Evolutionary conservation across 2,329 filamentous ascomycete species (phyloP), one percentile per base, ranked within the genome.

Genomic region (Grosmannia penicillata): DNA sequence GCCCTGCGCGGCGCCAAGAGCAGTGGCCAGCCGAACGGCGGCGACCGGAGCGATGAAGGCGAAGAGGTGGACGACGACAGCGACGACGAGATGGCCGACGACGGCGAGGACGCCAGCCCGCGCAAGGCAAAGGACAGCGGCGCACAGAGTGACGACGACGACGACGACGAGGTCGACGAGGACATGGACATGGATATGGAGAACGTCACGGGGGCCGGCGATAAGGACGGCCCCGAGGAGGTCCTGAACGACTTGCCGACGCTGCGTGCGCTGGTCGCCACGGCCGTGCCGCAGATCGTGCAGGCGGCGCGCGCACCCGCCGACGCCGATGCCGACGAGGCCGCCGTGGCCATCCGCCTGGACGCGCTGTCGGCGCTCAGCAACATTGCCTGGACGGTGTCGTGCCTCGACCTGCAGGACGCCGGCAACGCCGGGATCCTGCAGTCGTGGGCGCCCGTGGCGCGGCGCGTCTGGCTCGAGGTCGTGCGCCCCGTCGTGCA

Each of bases 371-470:
- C 71, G 3, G 67, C 73, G 14, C 62, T 82, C 42, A 78, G 72
- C 60, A 81, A 81, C 55, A 70, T 80, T 38, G 63, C 75, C 38
- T 81, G 77, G 75, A 76, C 75, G 10, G 60, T 78, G 29, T 75
- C 72, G 8, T 68, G 68, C 48, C 59, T 76, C 47, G 72, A 77
- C 53, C 75, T 75, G 48, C 59, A 64, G 19, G 63, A 70, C 24
- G 56, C 58, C n/a, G 61, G 64, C 37, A 72, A 73, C 50, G 56
- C 61, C 4, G 57, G 60, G 40, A 61, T 80, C 39, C 61, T 63
- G 37, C 57, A 55, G 34, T 62, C 62, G 5, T 81, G 77, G 76
- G 52, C 54, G 2, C 66, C 70, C 1, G 53, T 62, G 6, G 68
- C 68, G 22, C 63, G 64, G 44, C 56, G 59, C 39, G 68, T 80